phyloP scores from a whole-genome alignment of 768 basidiomycete species.

The Russula sp. region DNA sequence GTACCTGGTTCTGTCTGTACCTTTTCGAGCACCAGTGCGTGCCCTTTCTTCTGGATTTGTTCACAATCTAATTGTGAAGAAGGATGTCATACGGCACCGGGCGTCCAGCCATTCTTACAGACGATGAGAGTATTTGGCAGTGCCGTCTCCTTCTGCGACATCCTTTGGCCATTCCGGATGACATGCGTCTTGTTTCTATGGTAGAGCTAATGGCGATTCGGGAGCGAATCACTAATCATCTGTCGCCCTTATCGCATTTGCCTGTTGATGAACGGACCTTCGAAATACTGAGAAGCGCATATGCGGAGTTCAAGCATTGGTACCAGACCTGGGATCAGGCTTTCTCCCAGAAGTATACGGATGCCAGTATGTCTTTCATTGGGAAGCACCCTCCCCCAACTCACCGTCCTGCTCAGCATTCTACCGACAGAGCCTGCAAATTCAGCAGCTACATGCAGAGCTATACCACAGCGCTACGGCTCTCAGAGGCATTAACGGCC shows the following conservation, averaged over 20 bases:
- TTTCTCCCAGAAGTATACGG: conserved; percentile 76
- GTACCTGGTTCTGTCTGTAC: conserved; percentile 92
- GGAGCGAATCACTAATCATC: conserved; percentile 75
- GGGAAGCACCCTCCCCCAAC: neutral
- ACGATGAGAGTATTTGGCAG: conserved; percentile 84
- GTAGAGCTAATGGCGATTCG: conserved; percentile 89
- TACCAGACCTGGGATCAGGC: conserved; percentile 71
- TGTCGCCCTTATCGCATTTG: conserved; percentile 66
- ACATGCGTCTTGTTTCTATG: conserved; percentile 91
- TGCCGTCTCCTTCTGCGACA: conserved; percentile 77
- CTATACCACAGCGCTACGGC: conserved; percentile 81
- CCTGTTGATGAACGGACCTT: conserved; percentile 72
- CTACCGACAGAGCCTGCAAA: conserved; percentile 82
- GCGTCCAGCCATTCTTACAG: conserved; percentile 84
- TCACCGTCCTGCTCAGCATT: conserved; percentile 42
- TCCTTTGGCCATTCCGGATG: conserved; percentile 84
- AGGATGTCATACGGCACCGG: conserved; percentile 95
- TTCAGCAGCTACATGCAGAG: conserved; percentile 83
- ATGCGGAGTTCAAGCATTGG: conserved; percentile 75
- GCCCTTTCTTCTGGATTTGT: neutral
- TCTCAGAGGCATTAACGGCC: conserved; percentile 73
- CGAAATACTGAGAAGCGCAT: conserved; percentile 61
- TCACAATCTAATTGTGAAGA: neutral
- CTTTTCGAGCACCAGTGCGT: conserved; percentile 91
- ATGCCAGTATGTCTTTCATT: conserved; percentile 49